phyloP scores from a whole-genome alignment of 2,329 filamentous ascomycete species.

The Ophiostoma himal-ulmi region DNA sequence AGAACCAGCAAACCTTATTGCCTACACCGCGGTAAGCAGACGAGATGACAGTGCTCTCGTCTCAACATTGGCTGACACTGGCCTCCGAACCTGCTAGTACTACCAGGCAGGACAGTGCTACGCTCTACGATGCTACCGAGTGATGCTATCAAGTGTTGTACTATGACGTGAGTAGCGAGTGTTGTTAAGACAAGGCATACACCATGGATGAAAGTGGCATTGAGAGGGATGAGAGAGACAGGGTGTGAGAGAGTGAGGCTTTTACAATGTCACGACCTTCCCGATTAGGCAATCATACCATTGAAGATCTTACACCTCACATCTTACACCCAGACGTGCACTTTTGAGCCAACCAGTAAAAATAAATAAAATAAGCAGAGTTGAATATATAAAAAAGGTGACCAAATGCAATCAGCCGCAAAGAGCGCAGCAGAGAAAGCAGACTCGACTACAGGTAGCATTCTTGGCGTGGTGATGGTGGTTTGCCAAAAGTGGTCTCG shows the following conservation, averaged over 20 bases:
- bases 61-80: not conserved
- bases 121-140: not conserved
- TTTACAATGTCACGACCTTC: not conserved
- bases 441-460: not conserved
- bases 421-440: too few relatives aligned
- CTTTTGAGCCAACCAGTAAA: too few relatives aligned
- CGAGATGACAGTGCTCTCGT: not conserved
- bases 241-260: not conserved
- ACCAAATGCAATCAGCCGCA: too few relatives aligned
- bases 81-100: not conserved
- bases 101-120: not conserved
- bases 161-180: not conserved
- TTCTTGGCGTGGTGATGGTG: not conserved
- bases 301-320: not conserved
- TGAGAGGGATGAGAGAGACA: not conserved
- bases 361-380: too few relatives aligned
- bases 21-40: not conserved
- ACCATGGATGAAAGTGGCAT: not conserved
- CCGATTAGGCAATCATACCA: not conserved
- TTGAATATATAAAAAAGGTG: too few relatives aligned
- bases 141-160: not conserved
- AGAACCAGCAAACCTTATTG: not conserved
- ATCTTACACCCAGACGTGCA: too few relatives aligned
- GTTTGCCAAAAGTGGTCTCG: not conserved
- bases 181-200: too few relatives aligned